phyloP scores from a whole-genome alignment of 768 basidiomycete genomes.

The Baorangia bicolor region DNA sequence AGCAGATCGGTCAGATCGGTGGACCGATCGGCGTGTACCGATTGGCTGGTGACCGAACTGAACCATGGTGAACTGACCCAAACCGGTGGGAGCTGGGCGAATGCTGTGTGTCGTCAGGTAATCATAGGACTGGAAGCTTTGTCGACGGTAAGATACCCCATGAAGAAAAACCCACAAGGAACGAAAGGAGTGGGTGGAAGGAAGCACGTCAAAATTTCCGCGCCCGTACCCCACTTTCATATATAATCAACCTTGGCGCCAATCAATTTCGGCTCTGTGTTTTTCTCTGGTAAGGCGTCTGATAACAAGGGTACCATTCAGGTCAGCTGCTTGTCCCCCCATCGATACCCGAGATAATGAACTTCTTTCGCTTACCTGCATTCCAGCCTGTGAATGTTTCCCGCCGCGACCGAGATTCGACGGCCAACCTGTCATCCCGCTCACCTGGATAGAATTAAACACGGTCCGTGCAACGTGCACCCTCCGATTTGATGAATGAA shows the following conservation, averaged over 20 bases:
- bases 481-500: not conserved
- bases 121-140: not conserved
- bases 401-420: not conserved
- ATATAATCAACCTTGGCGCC: not conserved
- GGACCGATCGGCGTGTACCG: not conserved
- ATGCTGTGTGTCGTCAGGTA: not conserved
- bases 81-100: not conserved
- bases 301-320: not conserved
- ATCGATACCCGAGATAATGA: not conserved
- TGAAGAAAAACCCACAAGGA: too few species aligned
- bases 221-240: not conserved
- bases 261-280: not conserved
- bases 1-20: not conserved
- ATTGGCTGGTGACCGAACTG: not conserved
- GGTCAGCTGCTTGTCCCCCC: not conserved
- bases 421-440: not conserved
- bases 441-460: not conserved
- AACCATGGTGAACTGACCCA: not conserved
- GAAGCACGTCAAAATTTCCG: not conserved
- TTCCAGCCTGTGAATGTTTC: not conserved
- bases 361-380: constrained; percentile 9
- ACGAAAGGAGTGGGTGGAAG: not conserved
- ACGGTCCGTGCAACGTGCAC: not conserved
- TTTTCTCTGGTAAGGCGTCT: not conserved
- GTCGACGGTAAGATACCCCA: not conserved